phyloP scores from a whole-genome alignment of 2,329 filamentous ascomycete species.

The Paecilomyces niveus region DNA sequence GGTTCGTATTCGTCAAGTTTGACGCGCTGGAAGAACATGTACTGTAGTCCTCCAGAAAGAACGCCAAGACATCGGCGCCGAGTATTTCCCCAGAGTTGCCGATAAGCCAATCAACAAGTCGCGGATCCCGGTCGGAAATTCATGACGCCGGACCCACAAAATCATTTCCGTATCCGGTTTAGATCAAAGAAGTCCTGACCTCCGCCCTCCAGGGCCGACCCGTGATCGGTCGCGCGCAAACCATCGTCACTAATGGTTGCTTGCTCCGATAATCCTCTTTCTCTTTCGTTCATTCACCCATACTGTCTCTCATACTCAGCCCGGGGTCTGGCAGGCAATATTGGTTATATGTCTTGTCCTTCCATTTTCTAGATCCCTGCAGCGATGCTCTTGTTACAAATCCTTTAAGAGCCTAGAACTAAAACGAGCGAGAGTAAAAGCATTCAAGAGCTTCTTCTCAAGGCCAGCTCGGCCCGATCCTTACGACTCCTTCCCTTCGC shows the following conservation, averaged over 20 bases:
- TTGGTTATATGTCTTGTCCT: not conserved
- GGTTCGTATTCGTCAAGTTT: not conserved
- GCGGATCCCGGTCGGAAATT: slow-evolving; percentile 15
- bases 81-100: not conserved
- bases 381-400: not conserved
- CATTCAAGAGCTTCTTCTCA: not conserved
- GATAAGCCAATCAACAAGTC: not conserved
- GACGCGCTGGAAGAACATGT: not conserved
- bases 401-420: not conserved
- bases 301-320: slow-evolving; percentile 2
- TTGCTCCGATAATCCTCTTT: slow-evolving; percentile 3
- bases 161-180: slow-evolving; percentile 3
- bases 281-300: slow-evolving; percentile 4
- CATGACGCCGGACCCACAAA: slow-evolving; percentile 11
- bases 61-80: not conserved
- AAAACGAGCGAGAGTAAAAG: not conserved
- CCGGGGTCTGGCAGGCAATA: not conserved
- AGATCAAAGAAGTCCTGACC: slow-evolving; percentile 19
- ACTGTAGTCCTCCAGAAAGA: not conserved
- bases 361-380: not conserved
- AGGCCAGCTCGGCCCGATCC: not conserved
- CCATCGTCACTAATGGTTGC: slow-evolving; percentile 15
- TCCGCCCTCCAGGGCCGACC: slow-evolving; percentile 25
- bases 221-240: slow-evolving; percentile 34
- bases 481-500: slow-evolving; percentile 1